phyloP scores from a whole-genome alignment of 345 rosid genomes.

The Rhodamnia rubescens region DNA sequence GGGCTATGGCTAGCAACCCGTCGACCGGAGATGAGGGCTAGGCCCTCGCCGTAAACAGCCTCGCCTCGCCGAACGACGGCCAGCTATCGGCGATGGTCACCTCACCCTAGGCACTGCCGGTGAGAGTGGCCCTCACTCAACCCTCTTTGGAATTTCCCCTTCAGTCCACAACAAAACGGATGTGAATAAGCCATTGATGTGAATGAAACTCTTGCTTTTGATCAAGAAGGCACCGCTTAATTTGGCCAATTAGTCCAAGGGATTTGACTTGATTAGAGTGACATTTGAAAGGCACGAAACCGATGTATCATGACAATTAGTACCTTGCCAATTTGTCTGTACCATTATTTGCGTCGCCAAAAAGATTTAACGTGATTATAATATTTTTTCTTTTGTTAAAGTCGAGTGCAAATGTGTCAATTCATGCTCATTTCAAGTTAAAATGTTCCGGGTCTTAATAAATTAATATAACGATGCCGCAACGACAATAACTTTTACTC shows the following conservation, averaged over 20 bases:
- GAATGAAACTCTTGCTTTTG: background rate
- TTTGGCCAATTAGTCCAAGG: background rate
- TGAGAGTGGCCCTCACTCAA: too few relatives aligned
- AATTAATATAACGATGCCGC: fast-evolving
- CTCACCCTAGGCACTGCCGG: too few relatives aligned
- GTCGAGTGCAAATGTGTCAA: background rate
- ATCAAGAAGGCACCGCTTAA: background rate
- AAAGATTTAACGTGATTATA: background rate
- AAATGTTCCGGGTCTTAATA: background rate
- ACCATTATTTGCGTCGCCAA: background rate
- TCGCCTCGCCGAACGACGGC: too few relatives aligned
- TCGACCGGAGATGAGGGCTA: too few relatives aligned
- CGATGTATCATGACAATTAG: background rate
- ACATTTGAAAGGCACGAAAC: background rate
- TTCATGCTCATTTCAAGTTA: background rate
- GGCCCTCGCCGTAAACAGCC: too few relatives aligned
- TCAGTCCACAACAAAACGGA: background rate
- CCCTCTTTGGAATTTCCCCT: too few relatives aligned
- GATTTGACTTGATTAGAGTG: background rate
- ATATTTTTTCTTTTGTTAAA: background rate
- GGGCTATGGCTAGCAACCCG: too few relatives aligned
- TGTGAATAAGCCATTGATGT: background rate
- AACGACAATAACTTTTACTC: background rate
- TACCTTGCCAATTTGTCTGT: background rate
- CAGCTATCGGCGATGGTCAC: too few relatives aligned